Conservation (phyloP, 768 basidiomycete genomes). For the Lactarius akahatsu region DNA sequence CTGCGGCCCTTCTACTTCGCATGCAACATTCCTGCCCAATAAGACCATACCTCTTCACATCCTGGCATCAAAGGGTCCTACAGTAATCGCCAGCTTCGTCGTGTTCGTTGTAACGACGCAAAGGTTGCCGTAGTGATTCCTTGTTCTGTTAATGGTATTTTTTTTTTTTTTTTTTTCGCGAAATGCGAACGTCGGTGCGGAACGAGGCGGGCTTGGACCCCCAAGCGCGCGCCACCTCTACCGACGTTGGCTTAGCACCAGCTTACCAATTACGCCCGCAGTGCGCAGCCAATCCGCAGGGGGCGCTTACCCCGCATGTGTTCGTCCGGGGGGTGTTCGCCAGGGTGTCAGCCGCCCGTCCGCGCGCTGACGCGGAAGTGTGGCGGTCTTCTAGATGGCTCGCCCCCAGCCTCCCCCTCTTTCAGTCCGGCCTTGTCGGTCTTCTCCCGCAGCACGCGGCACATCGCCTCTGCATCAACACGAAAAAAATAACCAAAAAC, state of each 20-base stretch:
- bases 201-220: neutral
- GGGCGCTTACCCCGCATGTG: neutral
- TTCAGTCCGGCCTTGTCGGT: constrained; percentile 17
- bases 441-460: constrained; percentile 9
- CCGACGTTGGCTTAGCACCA: neutral
- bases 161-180: too few relatives aligned
- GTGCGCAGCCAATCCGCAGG: neutral
- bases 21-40: neutral
- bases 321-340: neutral
- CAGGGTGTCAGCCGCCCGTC: neutral
- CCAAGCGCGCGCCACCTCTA: neutral
- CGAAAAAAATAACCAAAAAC: constrained; percentile 1
- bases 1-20: neutral
- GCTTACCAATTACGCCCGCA: neutral
- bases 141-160: neutral
- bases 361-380: neutral
- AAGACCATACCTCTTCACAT: too few relatives aligned
- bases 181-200: neutral
- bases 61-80: too few relatives aligned
- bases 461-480: neutral
- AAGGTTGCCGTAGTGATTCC: neutral
- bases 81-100: neutral
- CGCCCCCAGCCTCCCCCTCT: neutral
- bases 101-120: neutral
- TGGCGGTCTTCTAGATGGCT: constrained; percentile 3